These are phyloP conservation scores for Eimeria tenella DNA, from an alignment of 169 alveolate genomes.

Conservation along the genomic window DNA sequence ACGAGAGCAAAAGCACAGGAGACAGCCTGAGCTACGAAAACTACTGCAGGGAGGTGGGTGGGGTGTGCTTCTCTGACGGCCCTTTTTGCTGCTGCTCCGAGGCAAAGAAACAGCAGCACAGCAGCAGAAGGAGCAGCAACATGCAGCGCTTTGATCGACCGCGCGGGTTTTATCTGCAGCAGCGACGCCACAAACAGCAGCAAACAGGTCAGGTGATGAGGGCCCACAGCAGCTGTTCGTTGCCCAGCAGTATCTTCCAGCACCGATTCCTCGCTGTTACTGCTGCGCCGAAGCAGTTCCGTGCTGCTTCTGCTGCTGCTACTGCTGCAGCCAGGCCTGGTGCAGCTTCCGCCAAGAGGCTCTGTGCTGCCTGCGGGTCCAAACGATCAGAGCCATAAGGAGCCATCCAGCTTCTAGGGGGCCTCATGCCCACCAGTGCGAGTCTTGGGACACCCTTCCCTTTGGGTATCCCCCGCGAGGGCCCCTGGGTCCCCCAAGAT, in stretches of 20 bases:
- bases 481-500: too few relatives aligned
- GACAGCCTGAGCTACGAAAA: conserved; percentile 14
- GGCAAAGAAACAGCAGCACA: conserved; percentile 11
- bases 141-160: background rate
- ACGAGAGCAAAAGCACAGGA: background rate
- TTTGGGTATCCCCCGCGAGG: too few relatives aligned
- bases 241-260: background rate
- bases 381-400: background rate
- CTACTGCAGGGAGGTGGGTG: background rate
- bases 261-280: background rate
- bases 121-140: background rate
- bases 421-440: too few relatives aligned
- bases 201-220: background rate
- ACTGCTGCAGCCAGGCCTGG: background rate
- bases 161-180: background rate
- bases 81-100: background rate
- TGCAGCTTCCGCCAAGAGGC: background rate
- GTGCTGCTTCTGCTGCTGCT: too few relatives aligned
- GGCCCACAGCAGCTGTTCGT: background rate
- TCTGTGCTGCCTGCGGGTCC: background rate
- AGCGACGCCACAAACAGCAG: background rate
- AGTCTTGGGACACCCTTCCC: too few relatives aligned
- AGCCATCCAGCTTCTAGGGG: conserved; percentile 12
- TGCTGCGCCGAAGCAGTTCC: too few relatives aligned
- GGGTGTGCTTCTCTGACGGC: background rate